These are phyloP conservation scores for Coniochaeta hoffmannii DNA, from an alignment of 2,329 filamentous ascomycete genomes.

Conservation along the genomic window DNA sequence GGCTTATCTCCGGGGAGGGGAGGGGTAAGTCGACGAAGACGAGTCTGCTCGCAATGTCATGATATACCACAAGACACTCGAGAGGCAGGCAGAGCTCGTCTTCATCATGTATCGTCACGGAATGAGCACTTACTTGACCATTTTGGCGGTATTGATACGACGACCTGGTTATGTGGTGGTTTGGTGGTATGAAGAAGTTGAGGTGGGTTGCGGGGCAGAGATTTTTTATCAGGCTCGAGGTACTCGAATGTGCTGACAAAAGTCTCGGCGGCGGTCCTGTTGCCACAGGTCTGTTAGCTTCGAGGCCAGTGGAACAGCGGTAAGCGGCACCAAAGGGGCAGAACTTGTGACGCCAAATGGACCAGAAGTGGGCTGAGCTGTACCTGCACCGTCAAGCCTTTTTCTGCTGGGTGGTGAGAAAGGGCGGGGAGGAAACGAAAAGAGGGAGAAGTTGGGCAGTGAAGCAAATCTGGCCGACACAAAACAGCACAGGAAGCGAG, in stretches of 20 bases:
- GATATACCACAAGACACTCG: background rate
- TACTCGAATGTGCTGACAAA: background rate
- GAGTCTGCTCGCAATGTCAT: conserved; percentile 2
- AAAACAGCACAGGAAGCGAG: too few relatives aligned
- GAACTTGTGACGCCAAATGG: background rate
- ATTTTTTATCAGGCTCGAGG: background rate
- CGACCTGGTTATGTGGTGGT: conserved; percentile 20
- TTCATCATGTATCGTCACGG: background rate
- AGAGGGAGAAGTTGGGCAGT: background rate
- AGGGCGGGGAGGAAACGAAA: background rate
- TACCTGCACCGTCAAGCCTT: conserved; percentile 1
- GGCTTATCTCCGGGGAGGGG: conserved; percentile 36
- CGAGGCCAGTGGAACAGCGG: background rate
- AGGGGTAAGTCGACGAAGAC: conserved; percentile 17
- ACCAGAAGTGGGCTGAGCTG: background rate
- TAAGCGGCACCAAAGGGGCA: background rate
- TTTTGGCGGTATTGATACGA: conserved; percentile 72
- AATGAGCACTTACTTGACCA: conserved; percentile 87
- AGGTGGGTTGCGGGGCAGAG: background rate
- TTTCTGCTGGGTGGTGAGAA: background rate
- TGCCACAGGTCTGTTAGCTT: background rate
- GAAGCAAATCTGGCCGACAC: background rate
- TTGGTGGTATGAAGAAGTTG: conserved; percentile 11
- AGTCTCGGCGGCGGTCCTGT: background rate
- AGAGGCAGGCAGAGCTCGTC: background rate